Conservation (phyloP, 2,329 filamentous ascomycete genomes). For the Colletotrichum gloeosporioides region DNA sequence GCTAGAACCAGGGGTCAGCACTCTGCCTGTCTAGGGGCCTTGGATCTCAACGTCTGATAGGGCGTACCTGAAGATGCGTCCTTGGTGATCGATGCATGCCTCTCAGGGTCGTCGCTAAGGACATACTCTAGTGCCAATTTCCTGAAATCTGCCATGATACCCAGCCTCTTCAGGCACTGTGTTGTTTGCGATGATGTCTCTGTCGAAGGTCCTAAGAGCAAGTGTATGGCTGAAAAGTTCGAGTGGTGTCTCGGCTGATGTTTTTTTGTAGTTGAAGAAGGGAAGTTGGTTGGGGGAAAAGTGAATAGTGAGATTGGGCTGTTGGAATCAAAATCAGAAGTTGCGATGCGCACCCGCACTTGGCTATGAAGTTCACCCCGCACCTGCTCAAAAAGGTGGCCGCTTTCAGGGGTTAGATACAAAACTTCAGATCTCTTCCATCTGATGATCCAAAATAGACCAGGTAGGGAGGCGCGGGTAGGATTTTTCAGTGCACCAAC, state of each 20-base stretch:
- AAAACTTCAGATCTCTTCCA: not conserved
- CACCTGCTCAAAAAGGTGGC: not conserved
- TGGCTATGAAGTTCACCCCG: not conserved
- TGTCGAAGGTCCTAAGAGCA: not conserved
- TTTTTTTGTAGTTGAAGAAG: not conserved
- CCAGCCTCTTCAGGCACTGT: not conserved
- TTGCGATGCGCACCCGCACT: not conserved
- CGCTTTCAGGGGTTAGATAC: not conserved
- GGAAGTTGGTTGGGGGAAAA: not conserved
- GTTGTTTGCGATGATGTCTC: not conserved
- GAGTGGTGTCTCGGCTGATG: not conserved
- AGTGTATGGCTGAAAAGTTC: not conserved
- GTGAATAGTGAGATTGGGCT: not conserved
- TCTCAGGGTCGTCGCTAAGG: slow-evolving; percentile 52
- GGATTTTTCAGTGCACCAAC: not conserved
- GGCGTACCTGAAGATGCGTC: slow-evolving; percentile 49
- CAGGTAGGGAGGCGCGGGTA: not conserved
- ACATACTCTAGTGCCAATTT: slow-evolving; percentile 61
- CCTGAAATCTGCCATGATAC: slow-evolving; percentile 54
- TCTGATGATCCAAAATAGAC: not conserved
- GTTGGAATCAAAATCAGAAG: not conserved
- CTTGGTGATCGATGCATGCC: slow-evolving; percentile 44
- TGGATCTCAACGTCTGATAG: not conserved
- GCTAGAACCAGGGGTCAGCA: slow-evolving; percentile 34
- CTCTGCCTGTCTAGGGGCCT: not conserved